Base-by-base conservation (phyloP, 2,329 filamentous ascomycete genomes). In the Cryoendolithus antarcticus region DNA sequence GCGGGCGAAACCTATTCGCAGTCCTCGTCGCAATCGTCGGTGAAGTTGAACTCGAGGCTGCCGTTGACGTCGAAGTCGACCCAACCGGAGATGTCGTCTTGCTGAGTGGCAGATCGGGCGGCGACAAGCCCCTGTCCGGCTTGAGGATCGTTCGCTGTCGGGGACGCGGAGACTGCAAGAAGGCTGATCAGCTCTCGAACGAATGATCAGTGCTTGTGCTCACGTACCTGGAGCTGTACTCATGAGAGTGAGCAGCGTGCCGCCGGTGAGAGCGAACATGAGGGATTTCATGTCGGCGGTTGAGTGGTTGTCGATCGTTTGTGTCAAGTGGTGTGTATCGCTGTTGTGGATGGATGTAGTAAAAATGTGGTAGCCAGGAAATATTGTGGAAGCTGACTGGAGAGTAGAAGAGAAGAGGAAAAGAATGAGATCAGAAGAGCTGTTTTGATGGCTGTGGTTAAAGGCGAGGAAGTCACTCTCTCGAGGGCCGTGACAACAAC, bases 291-390 rank as follows among this genome's bases (percentile, higher is more conserved):
- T 40, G n/a, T 32, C 36, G 34, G 34, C 29, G 29, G 38, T 40
- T 12, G 19, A n/a, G 33, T 33, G 32, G 32, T 33, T 33, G 32
- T 13, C 32, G 32, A 13, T 33, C 9, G 19, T 21, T 12, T 12
- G 36, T 40, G 38, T 34, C 32, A 32, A 29, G 38, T 36, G 32
- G 38, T 24, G 38, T 40, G 38, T 40, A 12, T 35, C 8, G 12
- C n/a, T 15, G 33, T 24, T 13, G 11, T 10, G 36, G 21, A 38
- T 38, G 30, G 36, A 38, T 38, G 36, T 35, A 3, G 24, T 11
- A 28, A 15, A 38, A 24, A 19, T 35, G 34, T 27, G 24, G 24
- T 27, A 27, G 24, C 24, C 24, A 27, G 24, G 24, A 27, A 8
- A 27, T 27, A 15, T 21, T 34, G 30, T 29, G 28, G 27, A 39